Base-by-base conservation (phyloP, 1,284 basidiomycete species). In the Cryptococcus sp. region DNA sequence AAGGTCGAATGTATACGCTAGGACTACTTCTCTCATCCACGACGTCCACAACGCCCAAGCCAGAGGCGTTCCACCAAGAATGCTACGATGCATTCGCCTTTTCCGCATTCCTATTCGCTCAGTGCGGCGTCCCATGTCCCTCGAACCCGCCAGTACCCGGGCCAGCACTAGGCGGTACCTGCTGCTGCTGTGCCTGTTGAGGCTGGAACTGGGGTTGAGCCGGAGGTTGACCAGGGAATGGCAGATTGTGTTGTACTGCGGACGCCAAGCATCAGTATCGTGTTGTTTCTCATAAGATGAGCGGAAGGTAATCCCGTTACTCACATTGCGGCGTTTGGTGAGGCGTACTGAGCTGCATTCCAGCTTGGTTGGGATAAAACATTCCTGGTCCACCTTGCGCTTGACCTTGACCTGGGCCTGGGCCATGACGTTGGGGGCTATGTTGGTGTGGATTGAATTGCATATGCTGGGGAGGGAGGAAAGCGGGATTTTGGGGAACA, bases 281-380 rank as follows among this genome's bases (percentile, higher is more conserved):
- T 16, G 34, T 46, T 45, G n/a, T 26, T 22, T 25, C 16, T 16
- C 29, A 22, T 15, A 29, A n/a, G 44, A 29, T 4, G 26, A 29
- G 26, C 4, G 26, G 26, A 4, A 10, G 25, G 25, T 41, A 23
- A 16, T 22, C 6, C 19, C 29, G 40, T 13, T 3, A 70, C 73
- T 55, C 55, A 76, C 74, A 61, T 46, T 73, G 74, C 47, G 73
- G 74, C 1, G 73, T 74, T 54, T 74, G 73, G 48, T 73, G 74
- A 29, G 69, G 69, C 22, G 69, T 68, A 11, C 63, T 52, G 53
- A 66, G 64, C 46, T 60, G 59, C 26, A 45, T 54, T 34, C 29
- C 29, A 4, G 29, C 29, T 25, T 60, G 61, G 50, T 52, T 55
- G 20, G 56, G 62, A 53, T 63, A 71, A 54, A 58, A 69, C 64